phyloP scores from a whole-genome alignment of 306 rosid species.

The Acacia crassicarpa region DNA sequence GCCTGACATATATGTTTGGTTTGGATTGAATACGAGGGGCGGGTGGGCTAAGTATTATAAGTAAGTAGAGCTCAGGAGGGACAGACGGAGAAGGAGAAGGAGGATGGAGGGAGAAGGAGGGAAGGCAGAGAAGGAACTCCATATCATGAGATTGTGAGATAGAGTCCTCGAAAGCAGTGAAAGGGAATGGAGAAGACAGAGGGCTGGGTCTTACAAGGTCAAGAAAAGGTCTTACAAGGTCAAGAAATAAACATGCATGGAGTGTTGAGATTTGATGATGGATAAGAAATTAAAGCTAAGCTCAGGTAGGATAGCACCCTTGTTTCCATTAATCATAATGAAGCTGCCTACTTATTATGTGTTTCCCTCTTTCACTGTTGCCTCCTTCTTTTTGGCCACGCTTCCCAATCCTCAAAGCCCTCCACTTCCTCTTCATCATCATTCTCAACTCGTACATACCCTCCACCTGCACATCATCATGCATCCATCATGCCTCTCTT shows the following conservation, averaged over 20 bases:
- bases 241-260: slow-evolving; percentile 56
- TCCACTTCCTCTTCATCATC: not conserved
- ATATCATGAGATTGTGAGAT: slow-evolving; percentile 33
- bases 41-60: too few relatives aligned
- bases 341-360: not conserved
- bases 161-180: slow-evolving; percentile 9
- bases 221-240: slow-evolving; percentile 99
- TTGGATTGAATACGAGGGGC: too few relatives aligned
- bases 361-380: slow-evolving; percentile 30
- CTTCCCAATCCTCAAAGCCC: slow-evolving; percentile 30
- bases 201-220: slow-evolving; percentile 89
- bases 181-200: slow-evolving; percentile 20
- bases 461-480: not conserved
- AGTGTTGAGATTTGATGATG: slow-evolving; percentile 14
- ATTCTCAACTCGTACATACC: slow-evolving; percentile 7
- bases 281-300: slow-evolving; percentile 59
- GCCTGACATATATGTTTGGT: not conserved
- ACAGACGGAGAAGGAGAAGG: slow-evolving; percentile 95
- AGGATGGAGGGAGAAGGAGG: slow-evolving; percentile 56
- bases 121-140: slow-evolving; percentile 32
- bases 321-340: slow-evolving; percentile 19
- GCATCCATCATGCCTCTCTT: not conserved
- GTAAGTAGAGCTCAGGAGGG: slow-evolving; percentile 92
- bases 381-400: slow-evolving; percentile 33
- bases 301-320: slow-evolving; percentile 95